These are phyloP conservation scores for Cytospora mali DNA, from an alignment of 2,329 filamentous ascomycete species.

Conservation along the genomic window DNA sequence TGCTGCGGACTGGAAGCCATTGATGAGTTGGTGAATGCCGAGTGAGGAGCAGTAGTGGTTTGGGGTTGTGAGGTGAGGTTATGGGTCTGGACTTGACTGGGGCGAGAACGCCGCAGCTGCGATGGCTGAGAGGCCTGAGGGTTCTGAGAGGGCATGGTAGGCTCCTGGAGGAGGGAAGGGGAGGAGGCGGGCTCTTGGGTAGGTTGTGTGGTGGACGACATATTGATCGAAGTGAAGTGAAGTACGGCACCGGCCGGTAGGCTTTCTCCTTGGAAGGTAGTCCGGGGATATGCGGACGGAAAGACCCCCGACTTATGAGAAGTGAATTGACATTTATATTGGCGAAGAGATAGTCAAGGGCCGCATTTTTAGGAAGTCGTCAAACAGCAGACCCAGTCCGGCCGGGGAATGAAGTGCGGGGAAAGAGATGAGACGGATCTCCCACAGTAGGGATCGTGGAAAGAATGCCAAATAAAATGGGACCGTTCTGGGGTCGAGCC, in stretches of 20 bases:
- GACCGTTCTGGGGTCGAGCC: slow-evolving; percentile 27
- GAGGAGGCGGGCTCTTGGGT: slow-evolving; percentile 36
- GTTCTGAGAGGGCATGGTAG: slow-evolving; percentile 48
- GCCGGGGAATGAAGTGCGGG: slow-evolving; percentile 32
- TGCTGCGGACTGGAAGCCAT: slow-evolving; percentile 58
- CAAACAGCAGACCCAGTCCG: slow-evolving; percentile 23
- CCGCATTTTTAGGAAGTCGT: slow-evolving; percentile 35
- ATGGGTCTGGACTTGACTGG: slow-evolving; percentile 52
- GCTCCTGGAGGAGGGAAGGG: slow-evolving; percentile 38
- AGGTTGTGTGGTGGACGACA: slow-evolving; percentile 36
- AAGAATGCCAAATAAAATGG: slow-evolving; percentile 26
- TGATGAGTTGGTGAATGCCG: slow-evolving; percentile 59
- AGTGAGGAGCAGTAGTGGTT: slow-evolving; percentile 48
- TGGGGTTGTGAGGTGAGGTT: slow-evolving; percentile 41
- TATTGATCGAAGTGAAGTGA: slow-evolving; percentile 33
- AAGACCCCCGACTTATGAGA: slow-evolving; percentile 27
- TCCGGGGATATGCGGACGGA: slow-evolving; percentile 28
- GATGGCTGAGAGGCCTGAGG: slow-evolving; percentile 42
- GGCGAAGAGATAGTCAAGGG: slow-evolving; percentile 31
- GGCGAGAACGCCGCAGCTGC: slow-evolving; percentile 47
- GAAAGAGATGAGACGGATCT: slow-evolving; percentile 31
- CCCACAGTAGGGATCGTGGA: slow-evolving; percentile 29
- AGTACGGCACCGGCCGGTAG: slow-evolving; percentile 24
- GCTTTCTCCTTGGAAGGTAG: slow-evolving; percentile 26
- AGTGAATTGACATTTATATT: slow-evolving; percentile 27